Conservation (phyloP, 2,329 filamentous ascomycete species). For the Aspergillus jensenii region DNA sequence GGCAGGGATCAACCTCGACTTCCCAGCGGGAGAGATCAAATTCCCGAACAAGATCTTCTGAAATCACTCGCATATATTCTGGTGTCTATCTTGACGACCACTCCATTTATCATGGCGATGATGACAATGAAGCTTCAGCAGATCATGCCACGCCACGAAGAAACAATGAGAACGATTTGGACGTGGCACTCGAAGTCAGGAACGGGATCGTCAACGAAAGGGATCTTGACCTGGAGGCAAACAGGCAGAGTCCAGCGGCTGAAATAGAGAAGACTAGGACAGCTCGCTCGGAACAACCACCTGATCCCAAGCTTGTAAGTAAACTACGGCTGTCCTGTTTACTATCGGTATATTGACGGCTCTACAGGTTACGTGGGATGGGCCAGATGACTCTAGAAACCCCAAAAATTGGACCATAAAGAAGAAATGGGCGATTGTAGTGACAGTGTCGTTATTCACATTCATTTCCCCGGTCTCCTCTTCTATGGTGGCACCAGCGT, state of each 20-base stretch:
- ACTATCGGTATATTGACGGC: neutral
- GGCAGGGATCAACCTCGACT: conserved; percentile 1
- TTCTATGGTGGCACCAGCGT: conserved; percentile 57
- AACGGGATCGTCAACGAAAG: conserved; percentile 27
- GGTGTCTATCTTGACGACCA: conserved; percentile 36
- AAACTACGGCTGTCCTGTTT: neutral
- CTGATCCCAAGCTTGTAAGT: conserved; percentile 27
- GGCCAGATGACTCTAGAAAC: conserved; percentile 50
- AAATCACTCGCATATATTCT: conserved; percentile 29
- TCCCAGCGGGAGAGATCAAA: conserved; percentile 15
- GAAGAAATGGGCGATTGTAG: conserved; percentile 59
- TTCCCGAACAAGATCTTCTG: conserved; percentile 13
- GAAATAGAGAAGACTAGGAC: conserved; percentile 27
- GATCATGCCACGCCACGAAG: conserved; percentile 3
- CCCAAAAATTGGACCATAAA: conserved; percentile 55
- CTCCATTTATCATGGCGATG: conserved; percentile 30
- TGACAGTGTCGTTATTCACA: conserved; percentile 58
- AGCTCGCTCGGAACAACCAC: conserved; percentile 19
- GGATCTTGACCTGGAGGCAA: conserved; percentile 28
- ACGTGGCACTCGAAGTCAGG: conserved; percentile 23
- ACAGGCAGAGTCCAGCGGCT: conserved; percentile 2
- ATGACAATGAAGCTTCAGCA: conserved; percentile 8
- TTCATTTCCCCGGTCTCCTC: conserved; percentile 65
- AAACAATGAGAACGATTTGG: conserved; percentile 14
- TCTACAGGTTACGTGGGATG: conserved; percentile 49